Percentiles rank a stretch among this genome's conserved stretches.
These are phyloP conservation scores for Eucalyptus leucophloia DNA, from an alignment of 345 rosid species.

Conservation along the genomic window DNA sequence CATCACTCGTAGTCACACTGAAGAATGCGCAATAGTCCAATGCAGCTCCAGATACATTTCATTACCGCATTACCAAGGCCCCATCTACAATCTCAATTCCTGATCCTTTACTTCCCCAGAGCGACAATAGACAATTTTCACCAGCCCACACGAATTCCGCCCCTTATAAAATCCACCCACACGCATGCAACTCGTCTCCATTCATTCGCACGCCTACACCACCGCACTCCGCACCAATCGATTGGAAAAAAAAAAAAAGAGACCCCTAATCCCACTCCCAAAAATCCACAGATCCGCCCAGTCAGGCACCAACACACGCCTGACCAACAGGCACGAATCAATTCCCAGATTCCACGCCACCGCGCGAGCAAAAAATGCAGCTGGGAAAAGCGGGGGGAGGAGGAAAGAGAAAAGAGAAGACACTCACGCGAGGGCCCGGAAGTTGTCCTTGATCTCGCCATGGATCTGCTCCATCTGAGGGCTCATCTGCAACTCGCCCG, in stretches of 20 bases:
- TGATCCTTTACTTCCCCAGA: not conserved
- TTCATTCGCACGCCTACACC: not conserved
- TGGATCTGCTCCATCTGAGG: slow-evolving; percentile 98
- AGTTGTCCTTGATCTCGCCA: slow-evolving; percentile 86
- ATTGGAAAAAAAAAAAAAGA: not conserved
- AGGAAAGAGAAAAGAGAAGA: not conserved
- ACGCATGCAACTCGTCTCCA: not conserved
- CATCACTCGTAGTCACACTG: not conserved
- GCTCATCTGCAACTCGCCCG: slow-evolving; percentile 54
- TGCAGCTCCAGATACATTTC: not conserved
- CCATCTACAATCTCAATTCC: not conserved
- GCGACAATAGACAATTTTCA: not conserved
- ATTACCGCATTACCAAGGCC: not conserved
- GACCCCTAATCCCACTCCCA: not conserved
- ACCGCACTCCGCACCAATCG: not conserved
- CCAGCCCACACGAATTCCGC: not conserved
- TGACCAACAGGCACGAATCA: not conserved
- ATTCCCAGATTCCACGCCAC: not conserved
- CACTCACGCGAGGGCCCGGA: slow-evolving; percentile 81
- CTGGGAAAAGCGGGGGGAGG: not conserved
- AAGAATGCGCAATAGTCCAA: not conserved
- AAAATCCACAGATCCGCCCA: not conserved
- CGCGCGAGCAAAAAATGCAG: not conserved
- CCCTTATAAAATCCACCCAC: not conserved
- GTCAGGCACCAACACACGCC: not conserved